phyloP scores from a whole-genome alignment of 2,329 filamentous ascomycete genomes.

The Trichoderma semiorbis region DNA sequence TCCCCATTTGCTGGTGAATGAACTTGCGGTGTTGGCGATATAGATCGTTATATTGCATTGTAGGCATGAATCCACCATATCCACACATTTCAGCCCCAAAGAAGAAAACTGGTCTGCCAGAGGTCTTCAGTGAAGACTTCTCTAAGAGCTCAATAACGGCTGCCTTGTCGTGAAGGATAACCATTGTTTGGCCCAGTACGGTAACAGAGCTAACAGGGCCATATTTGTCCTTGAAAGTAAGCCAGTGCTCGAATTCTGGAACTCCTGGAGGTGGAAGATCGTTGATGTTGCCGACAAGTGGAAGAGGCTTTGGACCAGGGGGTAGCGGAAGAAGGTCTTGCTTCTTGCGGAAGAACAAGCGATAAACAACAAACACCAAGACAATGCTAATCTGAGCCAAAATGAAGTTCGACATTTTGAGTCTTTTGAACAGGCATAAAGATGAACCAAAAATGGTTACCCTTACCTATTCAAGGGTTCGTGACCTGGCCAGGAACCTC shows the following conservation, averaged over 20 bases:
- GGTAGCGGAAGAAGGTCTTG: slow-evolving; percentile 20
- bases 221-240: slow-evolving; percentile 34
- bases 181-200: not conserved
- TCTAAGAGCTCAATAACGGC: not conserved
- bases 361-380: not conserved
- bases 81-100: slow-evolving; percentile 25
- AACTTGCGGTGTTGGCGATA: slow-evolving; percentile 10
- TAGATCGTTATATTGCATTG: not conserved
- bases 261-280: slow-evolving; percentile 39
- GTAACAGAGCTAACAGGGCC: slow-evolving; percentile 18
- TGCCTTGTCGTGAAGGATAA: slow-evolving; percentile 15
- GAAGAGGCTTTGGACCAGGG: slow-evolving; percentile 33
- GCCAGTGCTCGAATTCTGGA: slow-evolving; percentile 35
- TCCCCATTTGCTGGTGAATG: slow-evolving; percentile 13
- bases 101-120: not conserved
- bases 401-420: not conserved
- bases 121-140: slow-evolving; percentile 6
- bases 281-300: slow-evolving; percentile 44
- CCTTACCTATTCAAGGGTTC: not conserved
- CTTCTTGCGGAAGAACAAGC: not conserved
- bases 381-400: not conserved
- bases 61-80: slow-evolving; percentile 20
- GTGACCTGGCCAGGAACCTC: not conserved
- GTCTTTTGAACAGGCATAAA: not conserved
- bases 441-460: not conserved